phyloP scores from a whole-genome alignment of 1,139 yeast genomes.

The Pichia norvegensis region DNA sequence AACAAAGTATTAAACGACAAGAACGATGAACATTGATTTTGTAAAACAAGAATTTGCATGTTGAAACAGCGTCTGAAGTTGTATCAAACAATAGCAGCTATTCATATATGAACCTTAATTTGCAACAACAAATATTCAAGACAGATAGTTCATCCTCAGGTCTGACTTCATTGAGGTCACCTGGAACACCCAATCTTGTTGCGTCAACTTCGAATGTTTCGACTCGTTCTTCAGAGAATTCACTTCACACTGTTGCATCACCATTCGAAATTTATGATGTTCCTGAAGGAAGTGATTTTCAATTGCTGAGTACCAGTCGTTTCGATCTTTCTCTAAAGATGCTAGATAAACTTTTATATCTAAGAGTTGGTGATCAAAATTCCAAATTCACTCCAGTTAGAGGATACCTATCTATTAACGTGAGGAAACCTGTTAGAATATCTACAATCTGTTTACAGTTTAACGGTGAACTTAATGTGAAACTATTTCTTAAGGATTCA shows the following conservation, averaged over 20 bases:
- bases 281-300: conserved; percentile 9
- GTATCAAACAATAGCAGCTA: background rate
- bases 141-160: background rate
- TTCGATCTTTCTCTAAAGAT: conserved; percentile 9
- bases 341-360: conserved; percentile 13
- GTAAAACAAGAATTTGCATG: background rate
- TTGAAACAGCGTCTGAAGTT: background rate
- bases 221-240: conserved; percentile 1
- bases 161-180: background rate
- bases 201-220: conserved; percentile 1
- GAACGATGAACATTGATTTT: no score
- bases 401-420: conserved; percentile 17
- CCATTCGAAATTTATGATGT: conserved; percentile 7
- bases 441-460: conserved; percentile 9
- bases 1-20: no score
- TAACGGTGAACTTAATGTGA: conserved; percentile 7
- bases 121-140: background rate
- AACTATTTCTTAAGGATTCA: conserved; percentile 5
- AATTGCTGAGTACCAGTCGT: conserved; percentile 4
- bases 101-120: background rate
- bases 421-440: conserved; percentile 14
- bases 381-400: conserved; percentile 16
- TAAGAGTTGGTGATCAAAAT: conserved; percentile 7
- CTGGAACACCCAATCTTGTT: background rate
- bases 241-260: conserved; percentile 4